A percentile compares a stretch with the other conserved stretches of the same genome.
Evolutionary conservation across 352 stramenopile genomes (phyloP).

Genomic region (Pythium volutum): DNA sequence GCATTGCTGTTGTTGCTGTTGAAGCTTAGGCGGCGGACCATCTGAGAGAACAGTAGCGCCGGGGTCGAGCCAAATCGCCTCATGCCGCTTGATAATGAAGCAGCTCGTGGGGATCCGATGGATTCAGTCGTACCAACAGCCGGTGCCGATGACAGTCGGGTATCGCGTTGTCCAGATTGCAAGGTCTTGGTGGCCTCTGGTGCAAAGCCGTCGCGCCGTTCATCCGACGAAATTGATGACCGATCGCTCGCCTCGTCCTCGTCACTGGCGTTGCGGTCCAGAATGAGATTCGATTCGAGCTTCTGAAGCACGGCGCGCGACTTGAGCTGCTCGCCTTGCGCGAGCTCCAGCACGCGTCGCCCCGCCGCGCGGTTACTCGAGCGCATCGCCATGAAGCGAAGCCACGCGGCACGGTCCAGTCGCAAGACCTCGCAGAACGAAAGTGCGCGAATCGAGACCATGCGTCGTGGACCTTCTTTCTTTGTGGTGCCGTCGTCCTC

Average conservation of each 20-base stretch:
- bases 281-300: conserved; percentile 15
- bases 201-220: conserved; percentile 5
- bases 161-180: background rate
- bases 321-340: conserved; percentile 23
- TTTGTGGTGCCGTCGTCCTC: background rate
- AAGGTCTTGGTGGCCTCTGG: background rate
- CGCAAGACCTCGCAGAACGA: conserved; percentile 27
- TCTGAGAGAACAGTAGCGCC: conserved; percentile 11
- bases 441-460: conserved; percentile 25
- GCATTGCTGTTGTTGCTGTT: background rate
- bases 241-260: background rate
- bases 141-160: conserved; percentile 6
- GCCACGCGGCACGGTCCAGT: conserved; percentile 19
- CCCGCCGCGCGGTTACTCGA: conserved; percentile 17
- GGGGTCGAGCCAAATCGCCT: conserved; percentile 17
- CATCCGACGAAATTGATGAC: conserved; percentile 1
- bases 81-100: background rate
- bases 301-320: conserved; percentile 16
- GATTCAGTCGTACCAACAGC: no score
- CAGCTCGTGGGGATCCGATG: background rate
- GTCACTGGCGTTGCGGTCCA: background rate
- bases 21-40: conserved; percentile 6
- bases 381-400: conserved; percentile 19
- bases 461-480: conserved; percentile 7
- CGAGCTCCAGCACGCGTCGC: conserved; percentile 11